Evolutionary conservation across 1,284 basidiomycete species (phyloP).

Genomic region (Thecaphora thlaspeos): DNA sequence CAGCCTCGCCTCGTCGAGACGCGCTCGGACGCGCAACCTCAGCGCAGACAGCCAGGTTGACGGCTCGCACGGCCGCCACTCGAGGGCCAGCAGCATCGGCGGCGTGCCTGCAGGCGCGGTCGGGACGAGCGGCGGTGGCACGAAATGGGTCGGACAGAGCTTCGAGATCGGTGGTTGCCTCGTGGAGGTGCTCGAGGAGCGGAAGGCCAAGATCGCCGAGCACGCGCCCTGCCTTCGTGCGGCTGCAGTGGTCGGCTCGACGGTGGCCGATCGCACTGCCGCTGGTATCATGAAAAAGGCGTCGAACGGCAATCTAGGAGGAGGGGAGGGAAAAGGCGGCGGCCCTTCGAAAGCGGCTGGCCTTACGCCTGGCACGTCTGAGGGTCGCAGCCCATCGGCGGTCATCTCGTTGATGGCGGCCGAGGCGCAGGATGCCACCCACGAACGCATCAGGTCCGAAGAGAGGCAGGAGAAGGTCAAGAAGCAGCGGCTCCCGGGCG

Average conservation of each 20-base stretch:
- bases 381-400: slow-evolving; percentile 14
- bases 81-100: not conserved
- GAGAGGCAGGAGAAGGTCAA: too few relatives aligned
- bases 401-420: slow-evolving; percentile 27
- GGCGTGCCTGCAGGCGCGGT: slow-evolving; percentile 35
- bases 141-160: slow-evolving; percentile 51
- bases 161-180: slow-evolving; percentile 50
- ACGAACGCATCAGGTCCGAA: not conserved
- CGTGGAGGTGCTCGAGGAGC: slow-evolving; percentile 37
- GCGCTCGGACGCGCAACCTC: not conserved
- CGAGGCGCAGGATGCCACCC: slow-evolving; percentile 21
- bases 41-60: not conserved
- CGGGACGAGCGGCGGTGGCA: slow-evolving; percentile 50
- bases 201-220: slow-evolving; percentile 8
- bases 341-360: too few relatives aligned
- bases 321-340: too few relatives aligned
- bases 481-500: too few relatives aligned
- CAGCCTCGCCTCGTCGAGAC: not conserved
- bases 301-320: too few relatives aligned
- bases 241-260: too few relatives aligned
- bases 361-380: too few relatives aligned
- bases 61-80: not conserved
- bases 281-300: too few relatives aligned
- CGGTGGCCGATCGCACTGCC: too few relatives aligned
- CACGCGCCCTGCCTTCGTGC: too few relatives aligned